Evolutionary conservation across 192 early-diverging fungal species (phyloP).

Genomic region (Coemansia reversa): DNA sequence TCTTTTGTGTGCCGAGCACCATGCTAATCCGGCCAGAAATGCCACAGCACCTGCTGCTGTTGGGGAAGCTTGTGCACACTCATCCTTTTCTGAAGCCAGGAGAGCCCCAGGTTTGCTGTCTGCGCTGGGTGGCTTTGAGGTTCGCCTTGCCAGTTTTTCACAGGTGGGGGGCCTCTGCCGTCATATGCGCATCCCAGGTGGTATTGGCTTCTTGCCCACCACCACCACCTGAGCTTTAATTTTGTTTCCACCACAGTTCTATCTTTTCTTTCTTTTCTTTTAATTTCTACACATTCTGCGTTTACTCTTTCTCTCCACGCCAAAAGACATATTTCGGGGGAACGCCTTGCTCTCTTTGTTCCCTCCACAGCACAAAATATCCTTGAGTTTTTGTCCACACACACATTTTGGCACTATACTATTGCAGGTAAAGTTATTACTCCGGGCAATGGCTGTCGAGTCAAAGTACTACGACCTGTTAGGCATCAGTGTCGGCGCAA

Average conservation of each 20-base stretch:
- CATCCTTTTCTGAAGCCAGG: neutral
- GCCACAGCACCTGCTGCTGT: neutral
- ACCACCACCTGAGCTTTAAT: neutral
- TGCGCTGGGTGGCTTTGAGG: neutral
- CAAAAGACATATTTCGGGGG: neutral
- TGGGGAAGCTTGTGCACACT: neutral
- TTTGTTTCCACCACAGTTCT: neutral
- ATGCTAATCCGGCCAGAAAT: neutral
- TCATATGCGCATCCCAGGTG: neutral
- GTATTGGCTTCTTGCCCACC: neutral
- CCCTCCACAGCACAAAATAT: neutral
- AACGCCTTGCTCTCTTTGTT: neutral
- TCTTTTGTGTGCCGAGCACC: too few species aligned
- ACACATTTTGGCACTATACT: neutral
- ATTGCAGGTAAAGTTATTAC: neutral
- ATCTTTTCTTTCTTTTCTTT: slow-evolving; percentile 5
- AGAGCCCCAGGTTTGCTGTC: too few species aligned
- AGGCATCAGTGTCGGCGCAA: slow-evolving; percentile 59
- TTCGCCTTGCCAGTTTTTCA: neutral
- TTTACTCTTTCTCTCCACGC: slow-evolving; percentile 5
- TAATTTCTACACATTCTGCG: neutral
- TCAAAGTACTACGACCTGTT: slow-evolving; percentile 69
- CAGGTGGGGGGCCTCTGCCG: too few species aligned
- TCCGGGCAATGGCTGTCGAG: slow-evolving; percentile 29
- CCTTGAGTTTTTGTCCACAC: neutral